Evolutionary conservation across 2,329 filamentous ascomycete species (phyloP).

Genomic region (Macrophomina tecta): DNA sequence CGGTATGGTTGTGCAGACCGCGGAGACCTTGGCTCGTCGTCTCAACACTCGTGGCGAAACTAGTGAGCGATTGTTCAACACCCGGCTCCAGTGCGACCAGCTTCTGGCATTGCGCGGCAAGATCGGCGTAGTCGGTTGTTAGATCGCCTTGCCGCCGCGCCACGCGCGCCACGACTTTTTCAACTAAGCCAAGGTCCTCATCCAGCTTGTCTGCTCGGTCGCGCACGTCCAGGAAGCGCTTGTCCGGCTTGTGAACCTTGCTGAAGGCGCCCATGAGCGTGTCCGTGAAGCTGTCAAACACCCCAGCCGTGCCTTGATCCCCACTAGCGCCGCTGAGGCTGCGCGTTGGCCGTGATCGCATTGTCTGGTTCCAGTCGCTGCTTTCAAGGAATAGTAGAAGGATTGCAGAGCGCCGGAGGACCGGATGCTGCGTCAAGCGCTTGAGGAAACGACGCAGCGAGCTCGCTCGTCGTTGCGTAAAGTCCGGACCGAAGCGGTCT

Average conservation of each 20-base stretch:
- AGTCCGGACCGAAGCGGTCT: conserved; percentile 92
- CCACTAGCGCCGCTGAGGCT: conserved; percentile 51
- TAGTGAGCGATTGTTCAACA: conserved; percentile 79
- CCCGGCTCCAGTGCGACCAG: conserved; percentile 88
- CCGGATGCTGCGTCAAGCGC: conserved; percentile 84
- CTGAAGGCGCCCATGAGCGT: conserved; percentile 97
- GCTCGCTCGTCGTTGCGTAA: conserved; percentile 85
- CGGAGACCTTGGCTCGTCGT: conserved; percentile 80
- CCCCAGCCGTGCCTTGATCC: conserved; percentile 63
- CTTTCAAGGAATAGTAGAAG: conserved; percentile 91
- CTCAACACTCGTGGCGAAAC: conserved; percentile 85
- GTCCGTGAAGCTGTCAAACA: conserved; percentile 95
- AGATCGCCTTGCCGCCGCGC: conserved; percentile 86
- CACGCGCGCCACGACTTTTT: conserved; percentile 93
- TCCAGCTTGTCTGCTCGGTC: conserved; percentile 90
- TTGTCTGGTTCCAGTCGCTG: conserved; percentile 94
- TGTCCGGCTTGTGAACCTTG: conserved; percentile 94
- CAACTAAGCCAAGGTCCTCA: conserved; percentile 89
- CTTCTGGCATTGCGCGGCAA: conserved; percentile 93
- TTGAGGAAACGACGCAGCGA: conserved; percentile 90
- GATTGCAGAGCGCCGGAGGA: conserved; percentile 80
- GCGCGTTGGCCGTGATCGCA: conserved; percentile 77
- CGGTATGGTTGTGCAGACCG: conserved; percentile 85
- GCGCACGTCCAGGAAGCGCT: conserved; percentile 90
- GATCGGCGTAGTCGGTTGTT: conserved; percentile 84